A percentile compares a stretch with the other conserved stretches of the same genome.
phyloP scores from a whole-genome alignment of 176 grass and related monocot species.

The Microstegium vimineum region DNA sequence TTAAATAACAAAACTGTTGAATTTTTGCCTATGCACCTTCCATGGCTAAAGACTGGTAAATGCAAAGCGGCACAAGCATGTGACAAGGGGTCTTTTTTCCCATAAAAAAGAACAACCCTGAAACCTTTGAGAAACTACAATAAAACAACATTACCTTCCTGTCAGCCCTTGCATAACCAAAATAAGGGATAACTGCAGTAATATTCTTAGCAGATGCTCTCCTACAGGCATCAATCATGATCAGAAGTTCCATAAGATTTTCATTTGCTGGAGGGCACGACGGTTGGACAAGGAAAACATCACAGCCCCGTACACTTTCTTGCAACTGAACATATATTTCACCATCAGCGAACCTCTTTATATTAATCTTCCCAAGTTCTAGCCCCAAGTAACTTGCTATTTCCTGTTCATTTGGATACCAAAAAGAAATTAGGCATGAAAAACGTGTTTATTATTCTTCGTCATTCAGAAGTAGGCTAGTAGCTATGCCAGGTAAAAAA shows the following conservation, averaged over 20 bases:
- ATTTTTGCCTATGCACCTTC: not conserved
- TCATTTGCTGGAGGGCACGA: constrained; percentile 94
- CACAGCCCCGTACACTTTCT: constrained; percentile 93
- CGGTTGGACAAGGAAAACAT: constrained; percentile 94
- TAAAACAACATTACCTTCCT: constrained; percentile 62
- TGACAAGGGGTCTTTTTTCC: not conserved
- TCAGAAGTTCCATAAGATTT: constrained; percentile 97
- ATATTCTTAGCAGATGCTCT: constrained; percentile 99
- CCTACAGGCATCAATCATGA: constrained; percentile 98
- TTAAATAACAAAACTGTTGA: not conserved
- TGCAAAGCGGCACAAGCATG: not conserved
- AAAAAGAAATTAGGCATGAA: not conserved
- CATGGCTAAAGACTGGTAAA: not conserved
- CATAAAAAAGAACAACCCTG: not conserved
- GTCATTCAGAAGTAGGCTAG: not conserved
- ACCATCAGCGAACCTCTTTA: constrained; percentile 91
- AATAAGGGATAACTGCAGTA: constrained; percentile 97
- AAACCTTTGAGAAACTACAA: not conserved
- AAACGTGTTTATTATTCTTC: not conserved
- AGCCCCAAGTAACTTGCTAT: constrained; percentile 96
- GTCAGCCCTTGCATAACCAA: constrained; percentile 97
- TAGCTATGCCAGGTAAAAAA: not conserved
- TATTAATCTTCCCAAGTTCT: constrained; percentile 92
- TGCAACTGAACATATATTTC: constrained; percentile 99
- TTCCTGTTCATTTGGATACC: constrained; percentile 56